A percentile compares a stretch with the other conserved stretches of the same genome.
These are phyloP conservation scores for Fusarium coffeatum DNA, from an alignment of 2,329 filamentous ascomycete species.

Conservation along the genomic window DNA sequence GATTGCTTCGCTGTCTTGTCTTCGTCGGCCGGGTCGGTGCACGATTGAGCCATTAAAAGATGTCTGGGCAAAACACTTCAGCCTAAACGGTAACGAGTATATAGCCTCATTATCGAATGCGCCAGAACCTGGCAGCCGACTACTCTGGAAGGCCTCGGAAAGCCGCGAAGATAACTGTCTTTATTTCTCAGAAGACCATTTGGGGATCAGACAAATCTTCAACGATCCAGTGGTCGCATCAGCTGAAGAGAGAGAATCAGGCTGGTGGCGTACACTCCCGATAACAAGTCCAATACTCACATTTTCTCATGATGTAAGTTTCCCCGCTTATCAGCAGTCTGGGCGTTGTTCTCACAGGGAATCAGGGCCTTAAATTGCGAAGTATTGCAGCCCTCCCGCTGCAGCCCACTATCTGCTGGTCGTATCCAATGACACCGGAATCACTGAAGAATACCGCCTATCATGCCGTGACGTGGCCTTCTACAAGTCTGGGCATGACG, in stretches of 20 bases:
- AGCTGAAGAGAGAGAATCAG: background rate
- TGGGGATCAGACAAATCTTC: conserved; percentile 24
- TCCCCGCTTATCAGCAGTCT: fast-evolving
- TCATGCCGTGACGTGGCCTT: background rate
- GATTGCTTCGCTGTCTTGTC: conserved; percentile 9
- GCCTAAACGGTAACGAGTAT: conserved; percentile 27
- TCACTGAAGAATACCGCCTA: conserved; percentile 11
- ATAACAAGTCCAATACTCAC: background rate
- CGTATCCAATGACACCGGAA: conserved; percentile 6
- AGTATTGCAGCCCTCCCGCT: background rate
- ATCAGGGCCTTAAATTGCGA: conserved; percentile 27
- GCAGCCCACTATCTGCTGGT: conserved; percentile 13
- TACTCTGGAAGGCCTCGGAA: conserved; percentile 1
- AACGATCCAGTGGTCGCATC: background rate
- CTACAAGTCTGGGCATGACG: background rate
- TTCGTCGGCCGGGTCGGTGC: background rate
- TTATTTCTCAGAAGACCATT: conserved; percentile 28
- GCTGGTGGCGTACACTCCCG: conserved; percentile 31
- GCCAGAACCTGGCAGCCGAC: background rate
- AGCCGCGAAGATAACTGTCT: background rate
- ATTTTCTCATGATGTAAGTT: conserved; percentile 24
- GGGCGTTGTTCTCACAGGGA: background rate
- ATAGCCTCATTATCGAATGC: conserved; percentile 23
- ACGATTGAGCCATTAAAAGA: conserved; percentile 11
- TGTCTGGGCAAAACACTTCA: conserved; percentile 25